These are phyloP conservation scores for Pichia exigua DNA, from an alignment of 805 yeast species.

Conservation along the genomic window DNA sequence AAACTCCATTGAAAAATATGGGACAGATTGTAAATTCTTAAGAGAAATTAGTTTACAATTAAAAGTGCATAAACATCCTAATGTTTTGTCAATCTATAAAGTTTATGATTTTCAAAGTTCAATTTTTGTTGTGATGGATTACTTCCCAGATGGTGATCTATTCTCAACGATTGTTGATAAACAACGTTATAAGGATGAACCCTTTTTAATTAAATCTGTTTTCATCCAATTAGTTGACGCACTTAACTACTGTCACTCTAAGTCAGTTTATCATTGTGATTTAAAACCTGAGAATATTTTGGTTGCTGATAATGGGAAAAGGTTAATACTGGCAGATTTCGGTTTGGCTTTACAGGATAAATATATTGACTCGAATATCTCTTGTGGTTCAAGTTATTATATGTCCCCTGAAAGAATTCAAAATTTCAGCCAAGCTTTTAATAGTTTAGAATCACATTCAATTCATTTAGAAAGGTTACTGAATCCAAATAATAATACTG, in stretches of 20 bases:
- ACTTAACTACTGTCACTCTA: conserved; percentile 71
- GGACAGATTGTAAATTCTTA: conserved; percentile 33
- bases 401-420: conserved; percentile 82
- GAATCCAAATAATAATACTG: conserved; percentile 9
- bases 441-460: conserved; percentile 26
- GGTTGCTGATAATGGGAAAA: conserved; percentile 48
- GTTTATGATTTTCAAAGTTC: conserved; percentile 56
- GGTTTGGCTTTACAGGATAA: conserved; percentile 70
- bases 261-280: conserved; percentile 86
- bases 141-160: conserved; percentile 76
- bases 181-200: conserved; percentile 49
- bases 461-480: conserved; percentile 24
- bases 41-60: conserved; percentile 70
- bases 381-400: conserved; percentile 82
- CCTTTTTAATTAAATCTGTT: conserved; percentile 43
- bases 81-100: conserved; percentile 67
- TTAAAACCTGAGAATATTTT: conserved; percentile 92
- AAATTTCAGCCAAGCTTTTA: conserved; percentile 33
- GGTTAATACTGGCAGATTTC: conserved; percentile 71
- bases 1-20: conserved; percentile 29
- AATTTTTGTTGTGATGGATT: conserved; percentile 75
- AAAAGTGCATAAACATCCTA: conserved; percentile 69
- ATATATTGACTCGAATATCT: conserved; percentile 56
- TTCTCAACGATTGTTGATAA: conserved; percentile 79
- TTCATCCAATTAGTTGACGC: conserved; percentile 78